Base-by-base conservation (phyloP, 805 yeast species). In the Jamesozyma hellenica region DNA sequence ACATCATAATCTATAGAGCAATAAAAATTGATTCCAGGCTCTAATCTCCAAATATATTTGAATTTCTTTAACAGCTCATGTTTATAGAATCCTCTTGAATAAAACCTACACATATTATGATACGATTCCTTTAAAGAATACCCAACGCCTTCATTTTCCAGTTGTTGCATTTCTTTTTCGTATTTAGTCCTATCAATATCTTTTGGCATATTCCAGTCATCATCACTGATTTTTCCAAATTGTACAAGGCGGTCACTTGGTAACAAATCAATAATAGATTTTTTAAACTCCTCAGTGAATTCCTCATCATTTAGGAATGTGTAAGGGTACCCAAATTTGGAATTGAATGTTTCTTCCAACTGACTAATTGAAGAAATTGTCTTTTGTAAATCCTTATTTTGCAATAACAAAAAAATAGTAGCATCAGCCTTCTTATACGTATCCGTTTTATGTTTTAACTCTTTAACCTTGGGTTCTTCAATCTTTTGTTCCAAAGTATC, bases 41-140 rank as follows among this genome's bases (percentile, higher is more conserved):
- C 98, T 11, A 92, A 86, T 41, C 97, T 71, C 96, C 96, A 88
- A 63, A 87, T 90, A 94, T 95, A 90, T 45, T 87, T 86, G 41
- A 77, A 70, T 43, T 76, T 71, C n/a, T 61, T 61, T 32, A 90
- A 79, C 45, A 84, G 55, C 5, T 82, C 82, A 58, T 90, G 96
- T 43, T 79, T 74, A 63, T 75, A 85, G 55, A 90, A 90, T 42
- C 69, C 68, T 1, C 95, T 95, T 0, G 94, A 77, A 55, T 83
- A 85, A 57, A 79, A 88, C n/a, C 96, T 71, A 58, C 97, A 90
- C 97, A 90, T 90, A 54, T 82, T 81, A 59, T 90, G 96, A 56
- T 90, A 92, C 5, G 90, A 75, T 37, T 72, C 79, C 67, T 78
- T 61, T 42, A 75, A 78, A 0, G 96, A 97, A 58, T 92, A 88